Percentiles rank a stretch among this genome's conserved stretches.
phyloP scores from a whole-genome alignment of 441 rosid genomes.

The Brassica hybrid region DNA sequence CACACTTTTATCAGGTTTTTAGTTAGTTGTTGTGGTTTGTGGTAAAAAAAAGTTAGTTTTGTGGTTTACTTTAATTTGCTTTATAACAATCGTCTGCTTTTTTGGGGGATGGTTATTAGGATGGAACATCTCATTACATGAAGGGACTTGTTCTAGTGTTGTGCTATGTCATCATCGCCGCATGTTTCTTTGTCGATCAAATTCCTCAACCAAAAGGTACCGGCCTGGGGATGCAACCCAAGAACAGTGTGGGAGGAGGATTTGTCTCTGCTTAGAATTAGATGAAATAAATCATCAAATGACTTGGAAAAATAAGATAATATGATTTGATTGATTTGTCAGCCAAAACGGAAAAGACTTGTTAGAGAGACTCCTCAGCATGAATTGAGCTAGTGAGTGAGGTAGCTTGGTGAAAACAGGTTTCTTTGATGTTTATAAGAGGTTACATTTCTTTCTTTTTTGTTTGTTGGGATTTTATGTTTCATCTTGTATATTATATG shows the following conservation, averaged over 20 bases:
- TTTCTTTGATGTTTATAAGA: not conserved
- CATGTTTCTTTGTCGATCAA: constrained; percentile 68
- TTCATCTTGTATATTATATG: not conserved
- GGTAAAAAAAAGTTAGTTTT: too few species aligned
- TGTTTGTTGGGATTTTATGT: not conserved
- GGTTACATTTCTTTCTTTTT: not conserved
- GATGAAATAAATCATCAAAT: not conserved
- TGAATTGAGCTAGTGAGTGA: not conserved
- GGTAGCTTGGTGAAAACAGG: constrained; percentile 34
- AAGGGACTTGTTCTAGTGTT: constrained; percentile 75
- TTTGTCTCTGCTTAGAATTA: constrained; percentile 8
- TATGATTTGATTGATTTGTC: constrained; percentile 17
- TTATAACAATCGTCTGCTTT: not conserved
- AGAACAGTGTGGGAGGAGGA: constrained; percentile 10
- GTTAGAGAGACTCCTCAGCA: constrained; percentile 22
- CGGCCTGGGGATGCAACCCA: constrained; percentile 22
- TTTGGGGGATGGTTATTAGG: constrained; percentile 44
- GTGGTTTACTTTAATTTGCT: not conserved
- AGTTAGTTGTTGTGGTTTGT: too few species aligned
- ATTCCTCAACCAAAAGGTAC: constrained; percentile 44
- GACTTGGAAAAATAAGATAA: not conserved
- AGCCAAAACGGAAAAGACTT: constrained; percentile 12
- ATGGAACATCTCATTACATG: constrained; percentile 87
- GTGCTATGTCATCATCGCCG: constrained; percentile 69
- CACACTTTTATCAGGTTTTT: too few species aligned